Conservation (phyloP, 139 green algal genomes). For the Pseudopediastrum boryanum region DNA sequence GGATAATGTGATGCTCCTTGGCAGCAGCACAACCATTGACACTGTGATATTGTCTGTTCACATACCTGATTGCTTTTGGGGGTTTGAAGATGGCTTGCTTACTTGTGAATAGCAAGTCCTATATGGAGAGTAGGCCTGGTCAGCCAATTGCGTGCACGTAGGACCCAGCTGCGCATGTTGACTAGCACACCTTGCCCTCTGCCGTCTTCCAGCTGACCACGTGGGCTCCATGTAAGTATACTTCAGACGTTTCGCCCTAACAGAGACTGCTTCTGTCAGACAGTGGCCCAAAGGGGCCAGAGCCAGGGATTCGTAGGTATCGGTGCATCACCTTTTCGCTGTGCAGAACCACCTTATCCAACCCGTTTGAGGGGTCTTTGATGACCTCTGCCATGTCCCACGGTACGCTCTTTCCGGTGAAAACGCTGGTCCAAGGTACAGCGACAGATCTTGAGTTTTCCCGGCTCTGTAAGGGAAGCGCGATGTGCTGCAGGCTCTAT, state of each 20-base stretch:
- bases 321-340: constrained; percentile 4
- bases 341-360: constrained; percentile 30
- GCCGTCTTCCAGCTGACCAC: constrained; percentile 62
- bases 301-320: background rate
- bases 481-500: too few relatives aligned
- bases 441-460: too few relatives aligned
- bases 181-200: constrained; percentile 44
- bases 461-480: too few relatives aligned
- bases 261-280: background rate
- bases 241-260: constrained; percentile 51
- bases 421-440: too few relatives aligned
- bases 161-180: background rate
- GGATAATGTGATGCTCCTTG: background rate
- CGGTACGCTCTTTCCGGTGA: too few relatives aligned
- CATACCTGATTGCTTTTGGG: constrained; percentile 85
- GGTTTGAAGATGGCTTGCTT: constrained; percentile 81
- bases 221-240: constrained; percentile 77
- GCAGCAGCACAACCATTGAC: constrained; percentile 1
- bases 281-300: background rate
- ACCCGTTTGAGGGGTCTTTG: constrained; percentile 10
- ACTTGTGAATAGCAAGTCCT: constrained; percentile 83
- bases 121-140: background rate
- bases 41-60: background rate
- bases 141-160: background rate
- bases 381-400: too few relatives aligned